Conservation (phyloP, 768 basidiomycete genomes). For the Tulasnella sp. region DNA sequence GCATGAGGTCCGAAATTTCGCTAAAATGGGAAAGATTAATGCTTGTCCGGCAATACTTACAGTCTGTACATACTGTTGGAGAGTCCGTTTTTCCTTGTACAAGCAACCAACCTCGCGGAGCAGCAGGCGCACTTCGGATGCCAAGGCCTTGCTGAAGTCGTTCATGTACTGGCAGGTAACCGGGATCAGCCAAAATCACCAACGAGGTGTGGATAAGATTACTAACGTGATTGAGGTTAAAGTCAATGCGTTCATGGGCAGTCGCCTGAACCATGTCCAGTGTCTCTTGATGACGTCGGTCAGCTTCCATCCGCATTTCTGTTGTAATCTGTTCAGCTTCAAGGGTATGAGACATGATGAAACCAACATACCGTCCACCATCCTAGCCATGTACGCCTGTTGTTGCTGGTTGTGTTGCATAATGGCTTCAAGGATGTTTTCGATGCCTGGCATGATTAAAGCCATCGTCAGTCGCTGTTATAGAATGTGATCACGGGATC, state of each 20-base stretch:
- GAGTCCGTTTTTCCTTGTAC: slow-evolving; percentile 68
- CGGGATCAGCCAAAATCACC: slow-evolving; percentile 8
- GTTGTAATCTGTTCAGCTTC: slow-evolving; percentile 16
- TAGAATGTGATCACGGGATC: not conserved
- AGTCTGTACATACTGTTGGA: slow-evolving; percentile 62
- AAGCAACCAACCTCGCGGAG: slow-evolving; percentile 79
- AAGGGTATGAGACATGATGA: not conserved
- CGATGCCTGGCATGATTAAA: slow-evolving; percentile 44
- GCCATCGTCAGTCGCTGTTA: not conserved
- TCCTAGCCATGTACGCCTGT: slow-evolving; percentile 48
- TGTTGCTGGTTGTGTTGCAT: slow-evolving; percentile 57
- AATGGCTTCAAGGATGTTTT: slow-evolving; percentile 58
- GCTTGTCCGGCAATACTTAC: not conserved
- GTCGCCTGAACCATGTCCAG: slow-evolving; percentile 64
- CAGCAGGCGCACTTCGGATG: slow-evolving; percentile 77
- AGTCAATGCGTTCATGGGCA: slow-evolving; percentile 71
- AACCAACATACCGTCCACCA: slow-evolving; percentile 36
- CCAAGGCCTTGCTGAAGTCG: slow-evolving; percentile 80
- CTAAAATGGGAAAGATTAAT: slow-evolving; percentile 32
- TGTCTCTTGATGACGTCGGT: slow-evolving; percentile 61
- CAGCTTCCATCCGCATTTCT: slow-evolving; percentile 68
- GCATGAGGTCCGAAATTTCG: slow-evolving; percentile 68
- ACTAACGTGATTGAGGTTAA: slow-evolving; percentile 72
- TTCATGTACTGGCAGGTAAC: slow-evolving; percentile 53
- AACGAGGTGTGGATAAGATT: not conserved